Base-by-base conservation (phyloP, 2,329 filamentous ascomycete genomes). In the Phialemonium atrogriseum region DNA sequence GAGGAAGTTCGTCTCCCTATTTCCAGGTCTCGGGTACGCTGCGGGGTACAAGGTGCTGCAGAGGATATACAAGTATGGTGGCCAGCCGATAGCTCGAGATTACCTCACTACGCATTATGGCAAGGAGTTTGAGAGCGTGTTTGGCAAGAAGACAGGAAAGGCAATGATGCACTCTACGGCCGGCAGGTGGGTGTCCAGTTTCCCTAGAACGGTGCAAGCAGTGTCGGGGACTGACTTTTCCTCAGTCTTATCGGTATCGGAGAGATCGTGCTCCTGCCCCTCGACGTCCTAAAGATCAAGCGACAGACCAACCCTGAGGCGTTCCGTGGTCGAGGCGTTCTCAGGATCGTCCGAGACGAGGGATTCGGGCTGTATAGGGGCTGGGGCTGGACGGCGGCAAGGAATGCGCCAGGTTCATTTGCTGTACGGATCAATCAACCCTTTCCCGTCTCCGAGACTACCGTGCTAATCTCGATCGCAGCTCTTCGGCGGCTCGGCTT, bases 201-300 rank as follows among this genome's bases (percentile, higher is more conserved):
- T n/a, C n/a, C n/a, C n/a, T n/a, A n/a, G n/a, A n/a, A n/a, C n/a
- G n/a, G n/a, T n/a, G n/a, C n/a, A n/a, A n/a, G n/a, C n/a, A n/a
- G n/a, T n/a, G n/a, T n/a, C n/a, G n/a, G n/a, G n/a, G n/a, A n/a
- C n/a, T n/a, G n/a, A n/a, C n/a, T n/a, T n/a, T 35, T 37, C 27
- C 36, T 15, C 41, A 89, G 84, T 64, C 55, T 98, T 51, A 93
- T 98, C 52, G 91, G 91, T 50, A 94, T 98, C 49, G 91, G 91
- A 54, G 91, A 98, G 67, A 94, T 98, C 44, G 76, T 98, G 37
- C 76, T 98, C 18, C 75, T 98, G 24, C 91, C 91, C 24, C 77
- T 98, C 39, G 91, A 98, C 49, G 89, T 98, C 23, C 75, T 98
- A 42, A 98, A 98, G 76, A 98, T 98, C 68, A 98, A 98, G 76